Percentiles rank a stretch among this genome's conserved stretches.
Evolutionary conservation across 257 asterid genomes (phyloP).

Genomic region (Salvia hispanica): DNA sequence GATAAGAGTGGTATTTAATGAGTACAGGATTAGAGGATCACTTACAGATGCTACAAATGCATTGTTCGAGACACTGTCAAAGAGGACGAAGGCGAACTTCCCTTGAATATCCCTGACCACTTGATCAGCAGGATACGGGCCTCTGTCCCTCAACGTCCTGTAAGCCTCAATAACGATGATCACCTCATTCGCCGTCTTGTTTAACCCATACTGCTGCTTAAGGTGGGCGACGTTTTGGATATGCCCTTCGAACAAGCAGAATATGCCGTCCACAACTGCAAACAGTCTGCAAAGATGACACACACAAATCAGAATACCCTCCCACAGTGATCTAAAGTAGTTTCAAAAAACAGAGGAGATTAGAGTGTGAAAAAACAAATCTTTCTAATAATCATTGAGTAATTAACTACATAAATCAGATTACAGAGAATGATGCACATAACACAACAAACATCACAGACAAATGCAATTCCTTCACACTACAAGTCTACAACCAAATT

Average conservation of each 20-base stretch:
- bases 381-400: background rate
- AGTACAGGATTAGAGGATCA: conserved; percentile 18
- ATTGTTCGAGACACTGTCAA: conserved; percentile 58
- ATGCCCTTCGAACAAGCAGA: conserved; percentile 95
- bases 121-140: conserved; percentile 95
- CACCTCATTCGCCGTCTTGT: conserved; percentile 84
- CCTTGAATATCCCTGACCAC: conserved; percentile 89
- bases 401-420: background rate
- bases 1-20: background rate
- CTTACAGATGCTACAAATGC: conserved; percentile 78
- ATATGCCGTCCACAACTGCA: conserved; percentile 83
- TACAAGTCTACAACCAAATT: too few relatives aligned
- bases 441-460: background rate
- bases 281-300: conserved; percentile 51
- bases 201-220: conserved; percentile 91
- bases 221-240: conserved; percentile 84
- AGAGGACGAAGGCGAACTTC: conserved; percentile 77
- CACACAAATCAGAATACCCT: background rate
- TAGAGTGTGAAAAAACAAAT: conserved; percentile 32
- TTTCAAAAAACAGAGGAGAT: background rate
- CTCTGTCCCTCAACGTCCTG: conserved; percentile 91
- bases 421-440: background rate
- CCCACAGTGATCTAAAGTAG: too few relatives aligned
- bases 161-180: conserved; percentile 90
- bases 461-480: background rate